Conservation (phyloP, 306 rosid species). For the Psophocarpus tetragonolobus region DNA sequence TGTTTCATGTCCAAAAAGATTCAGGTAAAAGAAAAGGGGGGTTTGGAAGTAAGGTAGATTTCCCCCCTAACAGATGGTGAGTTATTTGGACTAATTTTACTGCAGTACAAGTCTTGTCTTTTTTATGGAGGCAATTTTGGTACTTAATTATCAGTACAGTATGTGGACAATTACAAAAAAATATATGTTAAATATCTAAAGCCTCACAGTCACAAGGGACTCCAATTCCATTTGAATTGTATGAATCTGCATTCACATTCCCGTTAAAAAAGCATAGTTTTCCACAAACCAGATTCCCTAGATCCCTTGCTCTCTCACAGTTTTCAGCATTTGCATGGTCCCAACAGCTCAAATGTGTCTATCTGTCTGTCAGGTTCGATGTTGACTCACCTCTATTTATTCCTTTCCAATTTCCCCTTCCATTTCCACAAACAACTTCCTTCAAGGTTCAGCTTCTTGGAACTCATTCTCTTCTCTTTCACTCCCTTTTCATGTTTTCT, state of each 20-base stretch:
- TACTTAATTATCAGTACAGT: slow-evolving; percentile 5
- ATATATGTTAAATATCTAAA: background rate
- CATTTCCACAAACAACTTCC: slow-evolving; percentile 51
- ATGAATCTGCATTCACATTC: slow-evolving; percentile 20
- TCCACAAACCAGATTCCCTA: slow-evolving; percentile 26
- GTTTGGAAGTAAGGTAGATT: background rate
- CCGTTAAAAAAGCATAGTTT: slow-evolving; percentile 23
- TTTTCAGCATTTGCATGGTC: slow-evolving; percentile 47
- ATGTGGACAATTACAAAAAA: slow-evolving; percentile 16
- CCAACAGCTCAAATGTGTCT: slow-evolving; percentile 50
- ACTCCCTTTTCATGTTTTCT: slow-evolving; percentile 8
- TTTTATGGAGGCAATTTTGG: background rate
- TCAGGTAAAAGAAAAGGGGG: background rate
- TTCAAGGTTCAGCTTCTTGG: slow-evolving; percentile 40
- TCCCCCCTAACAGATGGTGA: background rate
- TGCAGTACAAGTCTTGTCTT: background rate
- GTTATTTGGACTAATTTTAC: slow-evolving; percentile 17
- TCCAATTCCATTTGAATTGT: slow-evolving; percentile 10
- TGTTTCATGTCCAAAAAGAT: background rate
- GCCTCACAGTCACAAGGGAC: background rate
- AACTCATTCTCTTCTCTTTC: slow-evolving; percentile 10
- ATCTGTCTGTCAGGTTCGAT: slow-evolving; percentile 45
- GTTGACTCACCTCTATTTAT: slow-evolving; percentile 71
- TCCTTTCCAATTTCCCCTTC: slow-evolving; percentile 47
- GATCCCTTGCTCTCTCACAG: slow-evolving; percentile 24